Conservation (phyloP, 1,284 basidiomycete species). For the Schizophyllum commune region DNA sequence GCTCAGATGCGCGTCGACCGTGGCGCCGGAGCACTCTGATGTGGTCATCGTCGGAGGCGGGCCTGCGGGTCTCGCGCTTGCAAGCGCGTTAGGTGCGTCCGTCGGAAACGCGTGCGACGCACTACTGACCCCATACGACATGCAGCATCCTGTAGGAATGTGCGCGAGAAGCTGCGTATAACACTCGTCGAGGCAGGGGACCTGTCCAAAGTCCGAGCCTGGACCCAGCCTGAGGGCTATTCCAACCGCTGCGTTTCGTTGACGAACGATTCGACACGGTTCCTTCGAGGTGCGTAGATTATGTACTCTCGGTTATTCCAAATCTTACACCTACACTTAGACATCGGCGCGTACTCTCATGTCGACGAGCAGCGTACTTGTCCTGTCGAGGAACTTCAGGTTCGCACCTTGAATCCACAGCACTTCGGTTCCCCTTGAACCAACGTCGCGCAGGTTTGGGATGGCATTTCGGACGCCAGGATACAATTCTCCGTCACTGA, state of each 20-base stretch:
- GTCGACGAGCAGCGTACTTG: conserved; percentile 68
- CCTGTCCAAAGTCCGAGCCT: conserved; percentile 59
- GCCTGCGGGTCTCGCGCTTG: conserved; percentile 86
- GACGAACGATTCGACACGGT: conserved; percentile 75
- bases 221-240: conserved; percentile 57
- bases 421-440: conserved; percentile 2
- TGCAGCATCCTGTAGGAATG: conserved; percentile 45
- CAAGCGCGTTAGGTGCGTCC: conserved; percentile 71
- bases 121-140: not conserved
- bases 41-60: conserved; percentile 94
- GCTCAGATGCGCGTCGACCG: conserved; percentile 5
- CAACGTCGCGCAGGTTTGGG: conserved; percentile 65
- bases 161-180: conserved; percentile 48
- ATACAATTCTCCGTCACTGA: conserved; percentile 63
- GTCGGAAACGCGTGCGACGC: conserved; percentile 1
- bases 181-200: conserved; percentile 78
- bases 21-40: conserved; percentile 51
- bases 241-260: conserved; percentile 90
- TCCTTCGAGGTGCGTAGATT: conserved; percentile 56
- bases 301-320: not conserved
- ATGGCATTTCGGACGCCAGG: conserved; percentile 76
- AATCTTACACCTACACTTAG: conserved; percentile 29
- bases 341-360: conserved; percentile 75
- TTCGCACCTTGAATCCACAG: conserved; percentile 19
- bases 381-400: conserved; percentile 82